Evolutionary conservation across 305 asterid species (phyloP).

Genomic region (Stenogyne calaminthoides): DNA sequence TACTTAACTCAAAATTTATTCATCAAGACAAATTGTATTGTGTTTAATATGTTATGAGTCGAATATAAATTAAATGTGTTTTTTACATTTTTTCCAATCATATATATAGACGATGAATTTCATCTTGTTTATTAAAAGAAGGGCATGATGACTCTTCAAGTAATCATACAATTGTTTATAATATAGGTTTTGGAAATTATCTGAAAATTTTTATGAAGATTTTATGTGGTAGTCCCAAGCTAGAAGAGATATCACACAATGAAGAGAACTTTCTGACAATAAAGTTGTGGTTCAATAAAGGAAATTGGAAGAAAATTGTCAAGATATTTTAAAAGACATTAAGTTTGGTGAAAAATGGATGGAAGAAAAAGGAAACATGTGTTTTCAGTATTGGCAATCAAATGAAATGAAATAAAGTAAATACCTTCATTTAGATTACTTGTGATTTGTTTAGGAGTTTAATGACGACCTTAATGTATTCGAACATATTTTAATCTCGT

Average conservation of each 20-base stretch:
- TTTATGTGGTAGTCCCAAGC: conserved; percentile 16
- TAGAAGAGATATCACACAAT: conserved; percentile 8
- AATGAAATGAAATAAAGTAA: background rate
- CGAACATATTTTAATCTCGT: too few species aligned
- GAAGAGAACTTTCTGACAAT: conserved; percentile 22
- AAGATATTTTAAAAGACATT: conserved; percentile 19
- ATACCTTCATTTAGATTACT: background rate
- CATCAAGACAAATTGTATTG: too few species aligned
- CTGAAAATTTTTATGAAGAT: background rate
- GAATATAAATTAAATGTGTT: too few species aligned
- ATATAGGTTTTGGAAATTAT: background rate
- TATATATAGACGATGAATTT: background rate
- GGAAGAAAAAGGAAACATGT: background rate
- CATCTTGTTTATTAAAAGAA: background rate
- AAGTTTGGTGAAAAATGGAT: background rate
- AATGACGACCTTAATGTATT: background rate
- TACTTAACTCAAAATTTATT: background rate
- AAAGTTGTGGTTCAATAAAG: conserved; percentile 20
- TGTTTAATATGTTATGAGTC: background rate
- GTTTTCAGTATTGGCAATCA: conserved; percentile 9
- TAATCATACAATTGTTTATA: background rate
- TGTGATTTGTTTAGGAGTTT: background rate
- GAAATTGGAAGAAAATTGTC: conserved; percentile 7
- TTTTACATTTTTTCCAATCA: background rate
- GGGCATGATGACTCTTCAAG: background rate